Evolutionary conservation across 1,284 basidiomycete species (phyloP), one percentile per base, ranked within the genome.

Genomic region (Hemileia vastatrix): DNA sequence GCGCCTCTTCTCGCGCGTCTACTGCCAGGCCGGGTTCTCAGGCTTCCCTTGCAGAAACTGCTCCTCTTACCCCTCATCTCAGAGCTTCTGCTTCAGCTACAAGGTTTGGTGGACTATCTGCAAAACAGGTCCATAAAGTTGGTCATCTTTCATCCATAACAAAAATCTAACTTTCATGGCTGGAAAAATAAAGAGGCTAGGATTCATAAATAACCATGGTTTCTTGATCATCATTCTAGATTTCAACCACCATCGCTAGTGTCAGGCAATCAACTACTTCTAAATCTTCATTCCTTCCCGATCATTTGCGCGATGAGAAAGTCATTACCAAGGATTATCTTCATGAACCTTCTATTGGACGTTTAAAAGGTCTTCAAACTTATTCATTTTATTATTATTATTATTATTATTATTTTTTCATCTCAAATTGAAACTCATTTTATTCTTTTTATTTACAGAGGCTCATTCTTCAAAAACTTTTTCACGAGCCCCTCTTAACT

Each of bases 51-150:
- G 18, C 31, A n/a, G 51, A 45, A 33, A 55, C 47, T 13, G 23
- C 49, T 24, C 47, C 33, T 33, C 61, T 43, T n/a, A 61, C 58
- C 6, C 51, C 58, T n/a, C 51, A 53, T 32, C 51, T 44, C 40
- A n/a, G 50, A n/a, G 47, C 50, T 24, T 51, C 50, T 9, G 50
- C 47, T n/a, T 61, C 58, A 2, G 52, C 58, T 19, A 61, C 58
- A 13, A 19, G 58, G 8, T 60, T 60, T 51, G 58, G 58, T 47
- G 58, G 58, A 9, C 58, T 60, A 13, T 60, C 58, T 9, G 58
- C 58, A 4, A 60, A 60, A 47, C 58, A 60, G 33, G 58, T 60
- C 36, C 50, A 60, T 53, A 60, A 60, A 54, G 50, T 60, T 23
- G 23, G 23, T 49, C 4, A n/a, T 49, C 3, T 49, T 4, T 49